Conservation (phyloP, 495 filamentous ascomycete genomes). For the Talaromyces borbonicus region DNA sequence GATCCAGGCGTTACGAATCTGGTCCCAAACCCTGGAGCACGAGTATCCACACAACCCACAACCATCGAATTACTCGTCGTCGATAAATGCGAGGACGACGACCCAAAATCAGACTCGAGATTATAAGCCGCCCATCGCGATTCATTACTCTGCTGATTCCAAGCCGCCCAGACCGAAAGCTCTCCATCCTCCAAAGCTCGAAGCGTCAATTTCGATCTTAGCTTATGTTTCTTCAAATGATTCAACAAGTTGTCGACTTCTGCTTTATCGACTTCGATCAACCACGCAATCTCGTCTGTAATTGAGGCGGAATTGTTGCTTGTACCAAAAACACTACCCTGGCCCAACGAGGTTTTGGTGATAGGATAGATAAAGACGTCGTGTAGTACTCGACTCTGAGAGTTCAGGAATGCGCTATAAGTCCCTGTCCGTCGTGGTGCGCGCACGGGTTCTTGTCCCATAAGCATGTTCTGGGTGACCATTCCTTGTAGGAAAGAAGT, state of each 20-base stretch:
- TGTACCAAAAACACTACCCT: constrained; percentile 5
- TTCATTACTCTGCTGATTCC: constrained; percentile 39
- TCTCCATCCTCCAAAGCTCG: constrained; percentile 53
- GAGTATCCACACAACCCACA: constrained; percentile 45
- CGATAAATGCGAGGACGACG: constrained; percentile 18
- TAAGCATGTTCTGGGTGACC: constrained; percentile 63
- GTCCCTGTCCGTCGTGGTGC: constrained; percentile 34
- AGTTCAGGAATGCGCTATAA: constrained; percentile 79
- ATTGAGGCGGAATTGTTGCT: no score
- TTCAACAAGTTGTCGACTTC: constrained; percentile 50
- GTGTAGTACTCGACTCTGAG: constrained; percentile 70
- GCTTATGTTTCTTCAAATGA: constrained; percentile 73
- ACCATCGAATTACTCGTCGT: constrained; percentile 13
- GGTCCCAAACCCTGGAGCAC: constrained; percentile 60
- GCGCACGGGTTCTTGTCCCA: constrained; percentile 28
- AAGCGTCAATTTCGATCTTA: constrained; percentile 68
- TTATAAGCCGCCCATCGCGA: constrained; percentile 38
- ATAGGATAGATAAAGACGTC: constrained; percentile 83
- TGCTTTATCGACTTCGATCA: constrained; percentile 71
- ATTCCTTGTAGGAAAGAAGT: constrained; percentile 80
- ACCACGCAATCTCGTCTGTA: constrained; percentile 45
- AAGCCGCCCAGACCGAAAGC: constrained; percentile 54
- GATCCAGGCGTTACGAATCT: constrained; percentile 41
- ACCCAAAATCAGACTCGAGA: constrained; percentile 25
- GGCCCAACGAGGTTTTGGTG: constrained; percentile 17